Percentiles rank a stretch among this genome's conserved stretches.
Evolutionary conservation across 139 green algal genomes (phyloP).

Genomic region (Chlamydomonas incerta): DNA sequence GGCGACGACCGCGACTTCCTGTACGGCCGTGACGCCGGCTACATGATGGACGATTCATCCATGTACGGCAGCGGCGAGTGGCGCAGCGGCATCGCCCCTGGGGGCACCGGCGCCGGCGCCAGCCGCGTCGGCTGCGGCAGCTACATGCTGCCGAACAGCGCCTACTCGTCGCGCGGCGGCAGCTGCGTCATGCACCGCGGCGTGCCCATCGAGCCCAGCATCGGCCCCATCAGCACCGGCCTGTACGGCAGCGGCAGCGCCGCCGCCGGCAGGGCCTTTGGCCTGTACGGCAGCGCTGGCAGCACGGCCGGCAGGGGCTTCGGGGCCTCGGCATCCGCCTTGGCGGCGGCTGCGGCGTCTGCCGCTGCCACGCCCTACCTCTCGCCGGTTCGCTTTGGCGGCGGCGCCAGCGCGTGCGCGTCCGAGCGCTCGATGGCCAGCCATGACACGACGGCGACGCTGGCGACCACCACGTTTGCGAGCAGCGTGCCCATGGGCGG

Average conservation of each 20-base stretch:
- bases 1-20: too few relatives aligned
- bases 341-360: background rate
- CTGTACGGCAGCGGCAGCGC: background rate
- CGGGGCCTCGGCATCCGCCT: background rate
- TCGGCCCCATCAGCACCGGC: background rate
- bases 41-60: too few relatives aligned
- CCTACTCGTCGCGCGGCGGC: background rate
- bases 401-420: constrained; percentile 2
- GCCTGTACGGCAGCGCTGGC: background rate
- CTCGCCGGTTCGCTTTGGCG: too few relatives aligned
- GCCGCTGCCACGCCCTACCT: background rate
- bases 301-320: background rate
- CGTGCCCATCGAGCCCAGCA: constrained; percentile 6
- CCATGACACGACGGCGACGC: background rate
- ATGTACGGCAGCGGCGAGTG: background rate
- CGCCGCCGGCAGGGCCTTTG: too few relatives aligned
- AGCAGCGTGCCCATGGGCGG: background rate
- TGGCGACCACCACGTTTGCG: background rate
- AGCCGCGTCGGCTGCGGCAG: too few relatives aligned
- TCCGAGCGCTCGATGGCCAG: background rate
- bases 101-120: background rate
- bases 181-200: background rate
- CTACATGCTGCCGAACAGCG: background rate
- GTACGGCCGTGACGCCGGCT: too few relatives aligned
- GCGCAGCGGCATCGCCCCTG: too few relatives aligned